Conservation (phyloP, 176 grass and related monocot genomes). For the Bolboschoenus planiculmis region DNA sequence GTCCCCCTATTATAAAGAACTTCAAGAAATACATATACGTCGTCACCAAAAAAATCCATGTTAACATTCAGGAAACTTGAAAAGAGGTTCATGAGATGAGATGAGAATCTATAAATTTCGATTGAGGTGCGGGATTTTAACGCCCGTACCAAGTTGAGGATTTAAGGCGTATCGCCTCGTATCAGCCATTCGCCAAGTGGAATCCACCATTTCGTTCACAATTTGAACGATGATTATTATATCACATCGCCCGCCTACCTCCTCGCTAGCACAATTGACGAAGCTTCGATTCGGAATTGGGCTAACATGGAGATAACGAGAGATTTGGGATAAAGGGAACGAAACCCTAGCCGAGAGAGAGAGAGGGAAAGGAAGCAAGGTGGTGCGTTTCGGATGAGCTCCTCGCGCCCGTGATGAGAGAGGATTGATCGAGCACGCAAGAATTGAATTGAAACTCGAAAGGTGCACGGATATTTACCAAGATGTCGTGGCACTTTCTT, state of each 20-base stretch:
- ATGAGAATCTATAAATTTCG: neutral
- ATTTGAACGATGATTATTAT: neutral
- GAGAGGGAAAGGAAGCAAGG: neutral
- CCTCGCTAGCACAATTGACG: neutral
- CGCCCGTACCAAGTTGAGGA: neutral
- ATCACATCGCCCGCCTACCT: neutral
- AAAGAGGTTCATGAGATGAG: neutral
- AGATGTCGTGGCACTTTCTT: neutral
- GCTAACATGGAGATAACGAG: neutral
- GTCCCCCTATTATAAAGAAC: neutral
- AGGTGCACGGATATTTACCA: neutral
- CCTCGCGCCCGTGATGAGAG: constrained; percentile 3
- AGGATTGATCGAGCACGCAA: too few species aligned
- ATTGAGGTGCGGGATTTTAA: neutral
- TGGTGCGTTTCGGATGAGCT: neutral
- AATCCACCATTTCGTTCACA: neutral
- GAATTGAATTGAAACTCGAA: too few species aligned
- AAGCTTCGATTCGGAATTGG: neutral
- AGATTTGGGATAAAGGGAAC: neutral
- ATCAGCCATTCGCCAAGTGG: constrained; percentile 1
- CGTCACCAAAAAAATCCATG: neutral
- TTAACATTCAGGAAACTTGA: neutral
- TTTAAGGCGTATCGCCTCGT: constrained; percentile 1
- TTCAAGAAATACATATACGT: neutral
- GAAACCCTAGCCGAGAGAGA: neutral